Evolutionary conservation across 345 rosid genomes (phyloP).

Genomic region (Physaria fendleri): DNA sequence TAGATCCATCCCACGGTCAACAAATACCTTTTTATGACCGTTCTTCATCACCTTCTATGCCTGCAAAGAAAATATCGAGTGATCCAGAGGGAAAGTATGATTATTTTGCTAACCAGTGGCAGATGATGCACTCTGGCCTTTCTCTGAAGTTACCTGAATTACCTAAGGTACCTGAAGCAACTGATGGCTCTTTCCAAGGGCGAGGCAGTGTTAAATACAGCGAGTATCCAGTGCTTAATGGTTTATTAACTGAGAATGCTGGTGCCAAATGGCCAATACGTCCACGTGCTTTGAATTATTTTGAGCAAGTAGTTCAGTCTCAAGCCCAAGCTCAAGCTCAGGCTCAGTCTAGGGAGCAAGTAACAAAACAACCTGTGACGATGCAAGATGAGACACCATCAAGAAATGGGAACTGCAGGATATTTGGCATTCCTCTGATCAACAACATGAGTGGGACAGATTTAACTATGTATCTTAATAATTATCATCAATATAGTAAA

Average conservation of each 20-base stretch:
- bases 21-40: conserved; percentile 37
- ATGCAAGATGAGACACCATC: conserved; percentile 39
- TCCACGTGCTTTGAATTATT: conserved; percentile 33
- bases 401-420: conserved; percentile 51
- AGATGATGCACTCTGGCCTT: conserved; percentile 43
- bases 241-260: conserved; percentile 36
- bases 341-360: conserved; percentile 36
- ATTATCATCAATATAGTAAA: conserved; percentile 13
- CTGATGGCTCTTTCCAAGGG: conserved; percentile 35
- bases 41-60: conserved; percentile 23
- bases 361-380: conserved; percentile 23
- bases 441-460: conserved; percentile 34
- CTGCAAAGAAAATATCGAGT: conserved; percentile 26
- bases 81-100: conserved; percentile 49
- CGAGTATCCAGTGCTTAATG: conserved; percentile 39
- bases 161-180: conserved; percentile 30
- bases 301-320: conserved; percentile 32
- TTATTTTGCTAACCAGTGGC: conserved; percentile 40
- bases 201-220: conserved; percentile 37
- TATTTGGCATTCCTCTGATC: conserved; percentile 66
- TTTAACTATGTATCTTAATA: conserved; percentile 14
- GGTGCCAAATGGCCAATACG: conserved; percentile 56
- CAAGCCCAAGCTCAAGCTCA: conserved; percentile 41
- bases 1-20: conserved; percentile 37
- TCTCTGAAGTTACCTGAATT: conserved; percentile 44